Conservation (phyloP, 2,329 filamentous ascomycete genomes). For the Aureobasidium sp. region DNA sequence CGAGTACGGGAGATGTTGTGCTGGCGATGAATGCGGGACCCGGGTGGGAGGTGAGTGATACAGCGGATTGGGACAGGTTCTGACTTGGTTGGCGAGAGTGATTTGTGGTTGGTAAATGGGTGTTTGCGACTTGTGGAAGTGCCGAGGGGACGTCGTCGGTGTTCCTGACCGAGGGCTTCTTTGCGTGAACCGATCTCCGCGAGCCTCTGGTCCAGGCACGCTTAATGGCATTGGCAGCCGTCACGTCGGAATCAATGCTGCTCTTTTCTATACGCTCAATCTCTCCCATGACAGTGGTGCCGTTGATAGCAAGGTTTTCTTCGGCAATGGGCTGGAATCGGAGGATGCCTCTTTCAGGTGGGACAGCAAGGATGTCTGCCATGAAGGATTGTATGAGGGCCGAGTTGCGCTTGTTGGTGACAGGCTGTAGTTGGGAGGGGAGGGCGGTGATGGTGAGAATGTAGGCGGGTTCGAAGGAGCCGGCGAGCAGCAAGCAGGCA, state of each 20-base stretch:
- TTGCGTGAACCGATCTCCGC: conserved; percentile 21
- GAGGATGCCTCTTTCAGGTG: conserved; percentile 58
- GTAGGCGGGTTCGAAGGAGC: conserved; percentile 71
- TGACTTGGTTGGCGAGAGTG: background rate
- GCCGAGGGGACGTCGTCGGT: background rate
- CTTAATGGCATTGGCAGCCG: conserved; percentile 29
- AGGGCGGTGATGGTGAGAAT: conserved; percentile 65
- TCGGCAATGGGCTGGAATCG: conserved; percentile 63
- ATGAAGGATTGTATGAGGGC: conserved; percentile 69
- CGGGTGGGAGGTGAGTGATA: conserved; percentile 2
- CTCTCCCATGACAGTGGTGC: conserved; percentile 60
- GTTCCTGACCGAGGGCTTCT: background rate
- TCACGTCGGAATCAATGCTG: conserved; percentile 30
- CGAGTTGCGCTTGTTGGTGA: conserved; percentile 73
- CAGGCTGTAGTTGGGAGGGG: conserved; percentile 57
- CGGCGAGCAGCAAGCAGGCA: conserved; percentile 64
- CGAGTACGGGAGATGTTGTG: background rate
- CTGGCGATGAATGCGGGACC: background rate
- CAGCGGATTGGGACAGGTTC: conserved; percentile 9
- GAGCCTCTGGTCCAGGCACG: conserved; percentile 24
- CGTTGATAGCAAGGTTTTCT: conserved; percentile 62
- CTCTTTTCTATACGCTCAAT: conserved; percentile 50
- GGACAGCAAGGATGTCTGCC: conserved; percentile 59
- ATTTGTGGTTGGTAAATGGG: conserved; percentile 6
- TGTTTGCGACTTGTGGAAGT: conserved; percentile 2